Evolutionary conservation across 116 monocot genomes (phyloP).

Genomic region (Trichopus zeylanicus): DNA sequence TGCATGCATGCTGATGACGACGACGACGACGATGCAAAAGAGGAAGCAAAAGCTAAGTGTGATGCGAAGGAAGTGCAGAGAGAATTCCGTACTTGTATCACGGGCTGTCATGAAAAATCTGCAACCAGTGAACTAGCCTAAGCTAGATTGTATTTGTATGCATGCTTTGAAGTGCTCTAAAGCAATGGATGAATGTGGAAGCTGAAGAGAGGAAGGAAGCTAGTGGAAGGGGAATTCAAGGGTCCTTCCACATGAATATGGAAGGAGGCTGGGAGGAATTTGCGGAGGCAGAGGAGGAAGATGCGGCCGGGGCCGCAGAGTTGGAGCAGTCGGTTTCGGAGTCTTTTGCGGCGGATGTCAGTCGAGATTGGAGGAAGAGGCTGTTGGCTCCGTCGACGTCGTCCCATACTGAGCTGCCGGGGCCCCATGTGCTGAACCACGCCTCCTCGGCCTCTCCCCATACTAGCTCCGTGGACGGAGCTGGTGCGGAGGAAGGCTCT

Average conservation of each 20-base stretch:
- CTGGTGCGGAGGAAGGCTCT: no score
- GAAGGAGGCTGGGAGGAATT: conserved; percentile 12
- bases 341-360: no score
- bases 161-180: not conserved
- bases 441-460: conserved; percentile 73
- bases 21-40: no score
- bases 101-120: conserved; percentile 30
- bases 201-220: no score
- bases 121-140: conserved; percentile 26
- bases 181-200: not conserved
- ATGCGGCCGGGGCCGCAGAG: no score
- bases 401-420: conserved; percentile 85
- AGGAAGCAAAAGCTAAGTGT: no score
- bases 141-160: not conserved
- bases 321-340: no score
- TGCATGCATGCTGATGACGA: no score
- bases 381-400: conserved; percentile 57
- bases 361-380: conserved; percentile 41
- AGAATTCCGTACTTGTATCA: conserved; percentile 3
- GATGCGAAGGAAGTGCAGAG: not conserved
- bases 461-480: conserved; percentile 15
- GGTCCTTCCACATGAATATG: conserved; percentile 32
- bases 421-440: conserved; percentile 83
- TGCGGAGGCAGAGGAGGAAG: not conserved
- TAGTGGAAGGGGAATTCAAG: conserved; percentile 1